These are phyloP conservation scores for Paxillus involutus DNA, from an alignment of 768 basidiomycete genomes.

Conservation along the genomic window DNA sequence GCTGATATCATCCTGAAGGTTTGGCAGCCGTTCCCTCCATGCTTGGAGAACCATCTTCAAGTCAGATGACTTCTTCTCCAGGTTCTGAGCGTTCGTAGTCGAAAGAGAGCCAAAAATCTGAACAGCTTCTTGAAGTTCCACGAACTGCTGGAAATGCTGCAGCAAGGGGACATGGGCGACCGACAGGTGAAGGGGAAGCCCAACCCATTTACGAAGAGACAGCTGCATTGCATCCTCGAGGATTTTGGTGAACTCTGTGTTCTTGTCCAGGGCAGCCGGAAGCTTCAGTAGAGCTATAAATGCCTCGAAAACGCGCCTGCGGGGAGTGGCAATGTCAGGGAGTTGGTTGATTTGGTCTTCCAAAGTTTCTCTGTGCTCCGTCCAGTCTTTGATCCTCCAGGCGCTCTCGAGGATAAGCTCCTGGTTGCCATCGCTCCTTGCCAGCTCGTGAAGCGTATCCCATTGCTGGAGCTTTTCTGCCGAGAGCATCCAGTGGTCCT, in stretches of 20 bases:
- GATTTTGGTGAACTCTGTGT: constrained; percentile 81
- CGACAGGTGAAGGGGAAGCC: constrained; percentile 81
- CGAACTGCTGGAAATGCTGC: constrained; percentile 98
- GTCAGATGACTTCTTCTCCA: constrained; percentile 94
- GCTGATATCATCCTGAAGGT: constrained; percentile 94
- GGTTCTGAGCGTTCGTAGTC: constrained; percentile 80
- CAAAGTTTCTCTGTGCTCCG: constrained; percentile 69
- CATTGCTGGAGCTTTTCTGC: constrained; percentile 97
- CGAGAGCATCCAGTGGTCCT: constrained; percentile 97
- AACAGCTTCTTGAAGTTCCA: constrained; percentile 94
- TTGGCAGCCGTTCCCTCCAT: constrained; percentile 96
- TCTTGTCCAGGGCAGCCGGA: constrained; percentile 80
- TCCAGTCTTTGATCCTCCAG: constrained; percentile 95
- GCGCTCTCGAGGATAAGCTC: constrained; percentile 94
- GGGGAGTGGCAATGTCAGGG: constrained; percentile 87
- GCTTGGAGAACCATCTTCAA: constrained; percentile 95
- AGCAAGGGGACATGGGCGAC: constrained; percentile 92
- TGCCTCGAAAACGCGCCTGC: constrained; percentile 96
- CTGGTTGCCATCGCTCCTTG: constrained; percentile 83
- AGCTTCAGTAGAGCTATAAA: constrained; percentile 86
- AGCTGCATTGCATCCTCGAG: constrained; percentile 97
- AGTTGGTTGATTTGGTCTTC: constrained; percentile 81
- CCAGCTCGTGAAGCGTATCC: constrained; percentile 92
- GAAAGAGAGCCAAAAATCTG: constrained; percentile 92
- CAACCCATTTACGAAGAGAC: constrained; percentile 93